Base-by-base conservation (phyloP, 768 basidiomycete species). In the Boletus reticulatus region DNA sequence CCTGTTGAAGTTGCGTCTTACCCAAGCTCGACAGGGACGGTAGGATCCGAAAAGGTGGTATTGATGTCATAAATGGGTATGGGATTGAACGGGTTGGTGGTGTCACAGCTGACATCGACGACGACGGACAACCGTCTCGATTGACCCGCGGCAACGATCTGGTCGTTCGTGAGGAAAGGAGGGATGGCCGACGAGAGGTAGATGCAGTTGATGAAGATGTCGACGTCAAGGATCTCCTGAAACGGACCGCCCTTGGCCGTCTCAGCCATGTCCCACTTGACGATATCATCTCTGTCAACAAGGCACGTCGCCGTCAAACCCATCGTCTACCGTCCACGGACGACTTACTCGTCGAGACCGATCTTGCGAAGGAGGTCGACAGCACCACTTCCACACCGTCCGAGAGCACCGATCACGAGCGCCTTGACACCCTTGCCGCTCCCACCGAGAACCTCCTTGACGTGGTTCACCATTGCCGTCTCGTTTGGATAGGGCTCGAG, bases 131-230 rank as follows among this genome's bases (percentile, higher is more conserved):
- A 73, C 53, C 80, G 78, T 56, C 97, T 80, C 17, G 73, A 63
- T 52, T 76, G 73, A 24, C 94, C 93, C 13, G 89, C 91, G 20
- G 79, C 78, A n/a, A 73, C 73, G 60, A 97, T 88, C 55, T 84
- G 83, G 42, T 89, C 83, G 27, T 75, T 70, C 5, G 85, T 85
- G 46, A 97, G 56, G 72, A 98, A 98, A n/a, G 85, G 76, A 0
- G 93, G 92, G 52, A 96, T 94, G 56, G 78, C 70, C 17, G 86
- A 83, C n/a, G 84, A 86, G 48, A 99, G 87, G 73, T 98, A 98
- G 72, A 99, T 99, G 81, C 97, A 98, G 78, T 99, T 99, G 80
- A 98, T 85, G 67, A 99, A 98, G 65, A 99, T 85, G 75, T 99
- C 96, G 59, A 94, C 96, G 59, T 93, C 92, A 29, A 98, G 82